Evolutionary conservation across 305 asterid species (phyloP), one percentile per base, ranked within the genome.

Genomic region (Fraxinus platypoda): DNA sequence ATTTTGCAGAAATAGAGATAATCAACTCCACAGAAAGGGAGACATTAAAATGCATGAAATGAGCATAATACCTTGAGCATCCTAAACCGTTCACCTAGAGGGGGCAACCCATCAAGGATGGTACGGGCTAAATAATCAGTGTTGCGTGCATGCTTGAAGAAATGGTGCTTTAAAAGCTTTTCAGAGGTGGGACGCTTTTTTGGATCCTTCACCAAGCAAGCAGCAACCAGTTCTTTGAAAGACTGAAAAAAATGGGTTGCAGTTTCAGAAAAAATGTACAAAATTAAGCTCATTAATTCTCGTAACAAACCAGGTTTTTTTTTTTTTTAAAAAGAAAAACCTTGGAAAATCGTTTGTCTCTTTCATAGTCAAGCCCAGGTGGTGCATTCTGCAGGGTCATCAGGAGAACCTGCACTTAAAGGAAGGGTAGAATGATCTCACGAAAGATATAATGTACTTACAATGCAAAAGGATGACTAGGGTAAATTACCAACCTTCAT

Each of bases 321-420:
- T 33, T 3, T 33, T 33, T 33, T 34, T 34, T 8, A 8, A 35
- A 35, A 37, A 7, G 78, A 83, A 86, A 76, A 85, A 92, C 98
- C 98, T 93, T 96, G 9, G 99, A 96, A 89, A 96, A 94, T 85
- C 90, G 91, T 86, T 87, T 96, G 87, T 96, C 99, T 86, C 99
- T 89, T 88, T 96, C 98, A 83, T 94, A 96, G 91, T 96, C 98
- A 87, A 96, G 89, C 71, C 98, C 99, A 2, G 99, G 99, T 30
- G 99, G 99, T 83, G 99, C 99, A 87, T 93, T 94, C 90, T 94
- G 98, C 82, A 96, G 89, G 74, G 99, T 96, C 99, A 96, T 96
- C 78, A 96, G 91, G 79, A 96, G 94, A 88, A 96, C 99, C 99
- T 96, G 92, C 85, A 90, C 81, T 82, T 80, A 80, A 52, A 81